Evolutionary conservation across 2,329 filamentous ascomycete species (phyloP), one percentile per base, ranked within the genome.

Genomic region (Proliferodiscus dingleyae): DNA sequence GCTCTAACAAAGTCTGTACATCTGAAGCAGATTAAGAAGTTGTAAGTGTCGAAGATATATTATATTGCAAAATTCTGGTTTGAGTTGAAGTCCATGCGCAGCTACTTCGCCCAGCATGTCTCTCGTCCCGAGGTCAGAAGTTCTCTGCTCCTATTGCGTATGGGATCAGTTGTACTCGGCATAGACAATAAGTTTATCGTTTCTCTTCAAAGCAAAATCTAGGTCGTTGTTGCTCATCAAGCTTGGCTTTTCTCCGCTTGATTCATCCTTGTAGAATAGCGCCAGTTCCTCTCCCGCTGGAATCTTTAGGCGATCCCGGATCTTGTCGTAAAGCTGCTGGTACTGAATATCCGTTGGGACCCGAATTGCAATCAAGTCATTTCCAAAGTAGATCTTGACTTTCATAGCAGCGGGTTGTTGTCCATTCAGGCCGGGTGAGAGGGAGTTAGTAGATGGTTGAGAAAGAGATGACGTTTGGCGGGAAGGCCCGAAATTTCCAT

Each of bases 361-460:
- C 26, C 90, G 83, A 59, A 98, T 89, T 36, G 93, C 87, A 55
- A 96, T 91, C 46, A 94, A 80, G 56, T 96, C 91, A 50, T 90
- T 85, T 54, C 91, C 87, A 70, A 89, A 96, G 70, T 87, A 93
- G 43, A 96, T 85, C 70, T 97, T 97, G 64, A 97, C 87, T 67
- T 96, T 97, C 71, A 96, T 84, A 3, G 80, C 77, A 6, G 75
- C 69, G 37, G 56, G 29, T 42, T 54, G 54, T 39, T 53, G 60
- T n/a, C 57, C 55, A 50, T 67, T 69, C 41, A 74, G 64, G 15
- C 68, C 71, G 1, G 72, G 72, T 8, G 73, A 72, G 47, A 82
- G 66, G 5, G 77, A 84, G 29, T 74, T 77, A 40, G 78, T 74
- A 0, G 75, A 77, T 5, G 73, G 72, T 45, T 77, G 75, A 2